A percentile compares a stretch with the other conserved stretches of the same genome.
These are phyloP conservation scores for Anisodus acutangulus DNA, from an alignment of 257 asterid species.

Conservation along the genomic window DNA sequence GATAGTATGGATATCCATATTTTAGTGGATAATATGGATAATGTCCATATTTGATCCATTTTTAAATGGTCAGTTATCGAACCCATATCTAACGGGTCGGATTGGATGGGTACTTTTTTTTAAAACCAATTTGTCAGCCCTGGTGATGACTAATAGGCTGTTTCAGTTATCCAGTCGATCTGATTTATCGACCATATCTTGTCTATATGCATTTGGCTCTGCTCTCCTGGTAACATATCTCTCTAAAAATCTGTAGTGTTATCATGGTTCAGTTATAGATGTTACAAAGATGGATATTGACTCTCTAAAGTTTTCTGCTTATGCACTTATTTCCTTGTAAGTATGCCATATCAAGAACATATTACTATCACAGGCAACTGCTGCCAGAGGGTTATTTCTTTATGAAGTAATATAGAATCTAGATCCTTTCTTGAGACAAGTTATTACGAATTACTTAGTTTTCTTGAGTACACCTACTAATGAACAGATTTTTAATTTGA, in stretches of 20 bases:
- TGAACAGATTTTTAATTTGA: conserved; percentile 5
- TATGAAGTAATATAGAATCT: background rate
- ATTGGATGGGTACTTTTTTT: too few relatives aligned
- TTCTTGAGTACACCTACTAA: background rate
- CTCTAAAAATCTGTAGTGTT: background rate
- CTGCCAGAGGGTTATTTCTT: background rate
- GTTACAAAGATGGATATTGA: background rate
- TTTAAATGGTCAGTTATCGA: too few relatives aligned
- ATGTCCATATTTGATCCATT: too few relatives aligned
- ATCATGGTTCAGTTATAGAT: background rate
- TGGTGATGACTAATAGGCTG: background rate
- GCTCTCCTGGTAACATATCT: background rate
- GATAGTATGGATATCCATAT: too few relatives aligned
- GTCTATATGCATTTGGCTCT: background rate
- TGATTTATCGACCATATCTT: background rate
- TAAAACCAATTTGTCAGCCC: too few relatives aligned
- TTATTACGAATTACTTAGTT: background rate
- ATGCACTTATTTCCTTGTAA: too few relatives aligned
- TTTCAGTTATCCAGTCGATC: background rate
- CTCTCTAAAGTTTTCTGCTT: background rate
- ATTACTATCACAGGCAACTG: background rate
- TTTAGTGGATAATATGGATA: too few relatives aligned
- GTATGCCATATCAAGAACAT: background rate
- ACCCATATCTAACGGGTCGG: too few relatives aligned
- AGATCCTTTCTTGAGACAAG: background rate